A percentile compares a stretch with the other conserved stretches of the same genome.
Conservation (phyloP, 208 protist species). For the Leishmania turanica region DNA sequence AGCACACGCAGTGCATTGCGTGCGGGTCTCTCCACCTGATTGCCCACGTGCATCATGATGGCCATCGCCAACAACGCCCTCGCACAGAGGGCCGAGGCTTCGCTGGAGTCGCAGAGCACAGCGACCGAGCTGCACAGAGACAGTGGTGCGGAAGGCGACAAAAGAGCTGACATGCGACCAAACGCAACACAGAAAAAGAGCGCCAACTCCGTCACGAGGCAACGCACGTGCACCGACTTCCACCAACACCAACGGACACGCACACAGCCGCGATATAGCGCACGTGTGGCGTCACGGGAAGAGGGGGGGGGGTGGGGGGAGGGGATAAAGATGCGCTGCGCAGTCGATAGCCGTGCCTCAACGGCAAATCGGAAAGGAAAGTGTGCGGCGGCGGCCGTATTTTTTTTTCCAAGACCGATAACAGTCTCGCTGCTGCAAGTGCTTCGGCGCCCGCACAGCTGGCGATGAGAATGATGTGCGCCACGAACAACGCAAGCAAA, state of each 20-base stretch:
- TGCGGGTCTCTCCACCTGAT: conserved; percentile 8
- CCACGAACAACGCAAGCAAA: background rate
- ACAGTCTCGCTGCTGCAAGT: background rate
- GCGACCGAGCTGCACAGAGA: background rate
- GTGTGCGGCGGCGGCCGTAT: background rate
- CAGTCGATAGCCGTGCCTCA: background rate
- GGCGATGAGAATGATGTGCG: background rate
- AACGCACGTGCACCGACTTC: background rate
- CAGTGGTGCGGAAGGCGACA: background rate
- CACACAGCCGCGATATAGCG: background rate
- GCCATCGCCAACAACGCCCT: conserved; percentile 13
- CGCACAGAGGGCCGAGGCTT: background rate
- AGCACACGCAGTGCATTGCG: conserved; percentile 18
- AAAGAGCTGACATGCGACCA: background rate
- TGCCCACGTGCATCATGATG: conserved; percentile 27
- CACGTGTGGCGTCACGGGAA: background rate
- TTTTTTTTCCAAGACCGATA: background rate
- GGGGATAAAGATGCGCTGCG: background rate
- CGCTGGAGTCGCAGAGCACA: background rate
- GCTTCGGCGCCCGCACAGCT: background rate
- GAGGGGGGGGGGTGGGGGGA: background rate
- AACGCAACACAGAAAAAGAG: background rate
- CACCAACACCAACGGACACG: background rate
- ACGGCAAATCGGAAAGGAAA: background rate
- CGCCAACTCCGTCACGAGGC: too few species aligned